Percentiles rank a stretch among this genome's conserved stretches.
Evolutionary conservation across 2,329 filamentous ascomycete species (phyloP).

Genomic region (Colletotrichum tropicicola): DNA sequence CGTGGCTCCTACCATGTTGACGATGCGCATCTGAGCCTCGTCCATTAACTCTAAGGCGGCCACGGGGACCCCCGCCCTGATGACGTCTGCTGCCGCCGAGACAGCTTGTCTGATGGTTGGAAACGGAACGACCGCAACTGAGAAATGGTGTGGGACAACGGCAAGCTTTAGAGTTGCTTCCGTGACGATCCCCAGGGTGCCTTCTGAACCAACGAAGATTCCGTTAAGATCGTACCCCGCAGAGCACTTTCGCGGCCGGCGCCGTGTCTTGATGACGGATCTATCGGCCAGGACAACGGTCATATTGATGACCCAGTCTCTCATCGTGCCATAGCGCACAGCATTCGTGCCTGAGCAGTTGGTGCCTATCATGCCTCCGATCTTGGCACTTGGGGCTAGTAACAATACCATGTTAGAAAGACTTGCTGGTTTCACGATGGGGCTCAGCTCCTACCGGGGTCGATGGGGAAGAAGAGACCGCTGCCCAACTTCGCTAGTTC

Average conservation of each 20-base stretch:
- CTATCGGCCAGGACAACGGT: constrained; percentile 77
- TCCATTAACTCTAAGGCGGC: constrained; percentile 72
- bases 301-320: constrained; percentile 75
- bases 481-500: constrained; percentile 60
- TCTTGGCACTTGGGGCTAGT: too few species aligned
- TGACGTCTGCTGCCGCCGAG: constrained; percentile 69
- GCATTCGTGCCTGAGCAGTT: constrained; percentile 71
- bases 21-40: constrained; percentile 71
- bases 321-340: constrained; percentile 76
- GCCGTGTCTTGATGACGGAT: constrained; percentile 70
- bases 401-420: not conserved
- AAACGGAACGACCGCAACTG: constrained; percentile 71
- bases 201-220: constrained; percentile 75
- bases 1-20: constrained; percentile 69
- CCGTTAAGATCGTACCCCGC: constrained; percentile 77
- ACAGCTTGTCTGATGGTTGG: constrained; percentile 68
- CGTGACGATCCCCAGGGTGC: constrained; percentile 75
- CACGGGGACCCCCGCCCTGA: constrained; percentile 70
- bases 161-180: constrained; percentile 76
- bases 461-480: constrained; percentile 74
- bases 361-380: constrained; percentile 70
- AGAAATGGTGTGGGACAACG: constrained; percentile 67
- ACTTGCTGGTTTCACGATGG: not conserved
- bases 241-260: constrained; percentile 71
- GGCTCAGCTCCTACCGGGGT: constrained; percentile 68